phyloP scores from a whole-genome alignment of 208 protist species.

The Leishmania mexicana region DNA sequence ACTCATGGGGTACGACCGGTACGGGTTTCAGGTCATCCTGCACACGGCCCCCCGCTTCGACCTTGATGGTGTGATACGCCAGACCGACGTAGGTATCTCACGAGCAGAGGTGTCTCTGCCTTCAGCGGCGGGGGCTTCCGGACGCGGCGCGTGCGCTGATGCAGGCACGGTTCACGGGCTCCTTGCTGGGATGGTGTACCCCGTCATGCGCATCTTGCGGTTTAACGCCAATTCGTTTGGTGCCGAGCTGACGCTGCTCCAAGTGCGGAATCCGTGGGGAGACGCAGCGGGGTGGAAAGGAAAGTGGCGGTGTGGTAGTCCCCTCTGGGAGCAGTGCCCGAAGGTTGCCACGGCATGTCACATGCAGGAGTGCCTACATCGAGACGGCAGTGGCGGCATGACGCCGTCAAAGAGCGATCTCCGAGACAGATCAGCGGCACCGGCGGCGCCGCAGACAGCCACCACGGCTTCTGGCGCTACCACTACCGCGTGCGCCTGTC shows the following conservation, averaged over 20 bases:
- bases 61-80: not conserved
- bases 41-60: constrained; percentile 23
- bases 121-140: not conserved
- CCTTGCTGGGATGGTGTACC: constrained; percentile 21
- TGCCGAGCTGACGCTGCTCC: constrained; percentile 21
- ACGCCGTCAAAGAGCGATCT: not conserved
- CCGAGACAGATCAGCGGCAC: not conserved
- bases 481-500: constrained; percentile 15
- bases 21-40: constrained; percentile 29
- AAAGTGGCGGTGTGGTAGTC: constrained; percentile 31
- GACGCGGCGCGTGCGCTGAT: no score
- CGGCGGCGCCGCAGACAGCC: not conserved
- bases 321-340: constrained; percentile 16
- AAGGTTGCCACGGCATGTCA: constrained; percentile 21
- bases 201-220: constrained; percentile 22
- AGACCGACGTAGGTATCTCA: not conserved
- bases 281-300: constrained; percentile 27
- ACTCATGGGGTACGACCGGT: constrained; percentile 20
- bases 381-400: not conserved
- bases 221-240: constrained; percentile 16
- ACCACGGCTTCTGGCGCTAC: not conserved
- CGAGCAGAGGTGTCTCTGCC: not conserved
- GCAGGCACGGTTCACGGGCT: constrained; percentile 2
- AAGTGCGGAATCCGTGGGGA: constrained; percentile 31
- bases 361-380: constrained; percentile 15